Percentiles rank a stretch among this genome's conserved stretches.
Conservation (phyloP, 1,139 yeast species). For the Kurtzmaniella quercitrusa region DNA sequence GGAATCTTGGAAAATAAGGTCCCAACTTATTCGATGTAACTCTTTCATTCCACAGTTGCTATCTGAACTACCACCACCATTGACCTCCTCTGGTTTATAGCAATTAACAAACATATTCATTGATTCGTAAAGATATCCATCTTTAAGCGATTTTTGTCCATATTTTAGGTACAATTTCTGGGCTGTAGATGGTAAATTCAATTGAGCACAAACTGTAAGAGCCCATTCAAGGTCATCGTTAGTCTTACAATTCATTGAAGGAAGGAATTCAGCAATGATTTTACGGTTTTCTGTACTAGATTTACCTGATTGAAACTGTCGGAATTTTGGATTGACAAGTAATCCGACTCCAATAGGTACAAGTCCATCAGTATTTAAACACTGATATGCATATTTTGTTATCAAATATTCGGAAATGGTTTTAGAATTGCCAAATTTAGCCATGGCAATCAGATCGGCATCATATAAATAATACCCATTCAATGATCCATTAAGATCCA, state of each 20-base stretch:
- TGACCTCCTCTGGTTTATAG: slow-evolving; percentile 38
- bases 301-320: slow-evolving; percentile 20
- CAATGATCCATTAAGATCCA: slow-evolving; percentile 63
- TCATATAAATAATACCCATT: slow-evolving; percentile 37
- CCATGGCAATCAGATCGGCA: slow-evolving; percentile 10
- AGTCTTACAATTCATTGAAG: slow-evolving; percentile 52
- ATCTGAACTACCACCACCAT: slow-evolving; percentile 13
- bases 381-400: slow-evolving; percentile 56
- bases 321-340: slow-evolving; percentile 22
- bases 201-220: slow-evolving; percentile 48
- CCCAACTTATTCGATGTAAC: slow-evolving; percentile 42
- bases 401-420: slow-evolving; percentile 60
- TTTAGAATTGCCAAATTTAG: slow-evolving; percentile 18
- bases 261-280: slow-evolving; percentile 57
- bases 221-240: slow-evolving; percentile 84
- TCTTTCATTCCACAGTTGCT: slow-evolving; percentile 29
- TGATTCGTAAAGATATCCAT: slow-evolving; percentile 55
- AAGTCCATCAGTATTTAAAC: slow-evolving; percentile 45
- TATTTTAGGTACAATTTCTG: slow-evolving; percentile 42
- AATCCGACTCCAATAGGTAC: slow-evolving; percentile 69
- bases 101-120: slow-evolving; percentile 65
- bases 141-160: slow-evolving; percentile 36
- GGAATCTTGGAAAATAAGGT: slow-evolving; percentile 54
- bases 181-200: slow-evolving; percentile 49
- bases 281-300: slow-evolving; percentile 28